phyloP scores from a whole-genome alignment of 2,329 filamentous ascomycete species.

The Escovopsis sp. region DNA sequence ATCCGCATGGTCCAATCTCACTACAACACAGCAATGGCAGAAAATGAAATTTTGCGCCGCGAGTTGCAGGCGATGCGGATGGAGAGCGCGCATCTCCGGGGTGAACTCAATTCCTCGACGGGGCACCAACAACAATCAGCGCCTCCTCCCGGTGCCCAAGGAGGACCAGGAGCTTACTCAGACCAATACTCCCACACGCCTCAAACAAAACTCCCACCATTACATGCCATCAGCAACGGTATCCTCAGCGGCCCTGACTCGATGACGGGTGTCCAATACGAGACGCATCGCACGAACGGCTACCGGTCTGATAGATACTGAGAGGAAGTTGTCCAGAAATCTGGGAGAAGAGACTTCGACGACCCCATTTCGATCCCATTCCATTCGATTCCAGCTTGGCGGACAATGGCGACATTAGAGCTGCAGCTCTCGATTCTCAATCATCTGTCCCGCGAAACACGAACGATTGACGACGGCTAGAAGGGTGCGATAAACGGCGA shows the following conservation, averaged over 20 bases:
- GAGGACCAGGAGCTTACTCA: constrained; percentile 12
- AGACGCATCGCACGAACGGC: constrained; percentile 28
- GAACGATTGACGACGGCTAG: constrained; percentile 9
- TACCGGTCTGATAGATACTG: constrained; percentile 29
- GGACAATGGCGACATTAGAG: background rate
- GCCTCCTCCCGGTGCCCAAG: constrained; percentile 10
- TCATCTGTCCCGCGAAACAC: constrained; percentile 2
- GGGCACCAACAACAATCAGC: constrained; percentile 10
- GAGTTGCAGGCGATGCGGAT: constrained; percentile 33
- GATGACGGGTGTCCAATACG: constrained; percentile 54
- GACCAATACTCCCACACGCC: constrained; percentile 19
- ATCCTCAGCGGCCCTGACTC: constrained; percentile 36
- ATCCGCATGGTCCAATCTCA: constrained; percentile 33
- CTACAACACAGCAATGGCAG: constrained; percentile 25
- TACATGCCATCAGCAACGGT: constrained; percentile 35
- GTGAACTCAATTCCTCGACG: constrained; percentile 16
- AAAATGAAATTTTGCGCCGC: constrained; percentile 34
- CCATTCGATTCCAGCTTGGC: background rate
- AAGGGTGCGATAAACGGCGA: background rate
- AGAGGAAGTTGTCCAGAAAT: background rate
- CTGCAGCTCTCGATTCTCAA: background rate
- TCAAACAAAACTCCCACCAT: constrained; percentile 40
- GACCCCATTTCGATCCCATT: background rate
- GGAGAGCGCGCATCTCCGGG: constrained; percentile 34
- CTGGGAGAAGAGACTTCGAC: background rate